phyloP scores from a whole-genome alignment of 805 yeast species.

The Tetrapisispora nanseiensis region DNA sequence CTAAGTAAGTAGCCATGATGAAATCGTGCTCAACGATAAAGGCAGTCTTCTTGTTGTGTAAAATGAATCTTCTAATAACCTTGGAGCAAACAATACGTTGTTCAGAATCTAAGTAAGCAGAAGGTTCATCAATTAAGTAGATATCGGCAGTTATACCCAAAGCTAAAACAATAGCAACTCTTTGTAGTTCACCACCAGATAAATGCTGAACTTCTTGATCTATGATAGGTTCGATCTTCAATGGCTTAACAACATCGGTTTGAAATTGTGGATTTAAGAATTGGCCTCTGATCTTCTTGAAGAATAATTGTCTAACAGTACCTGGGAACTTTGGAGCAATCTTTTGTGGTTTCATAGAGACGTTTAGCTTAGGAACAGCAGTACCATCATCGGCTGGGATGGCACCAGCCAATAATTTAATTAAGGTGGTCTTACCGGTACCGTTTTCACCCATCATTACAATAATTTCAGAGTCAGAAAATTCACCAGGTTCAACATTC shows the following conservation, averaged over 20 bases:
- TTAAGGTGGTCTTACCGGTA: conserved; percentile 97
- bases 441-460: conserved; percentile 99
- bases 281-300: conserved; percentile 89
- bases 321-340: conserved; percentile 98
- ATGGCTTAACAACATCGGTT: conserved; percentile 94
- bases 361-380: conserved; percentile 78
- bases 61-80: conserved; percentile 91
- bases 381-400: conserved; percentile 79
- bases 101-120: conserved; percentile 97
- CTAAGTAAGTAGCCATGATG: conserved; percentile 98
- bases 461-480: conserved; percentile 90
- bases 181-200: conserved; percentile 99
- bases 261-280: conserved; percentile 96
- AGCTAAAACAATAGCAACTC: conserved; percentile 95
- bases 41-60: conserved; percentile 98
- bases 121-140: conserved; percentile 95
- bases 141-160: conserved; percentile 93
- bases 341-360: conserved; percentile 98
- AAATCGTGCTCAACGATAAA: conserved; percentile 99
- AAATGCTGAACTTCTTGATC: conserved; percentile 96
- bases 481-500: conserved; percentile 74
- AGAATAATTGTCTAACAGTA: conserved; percentile 94
- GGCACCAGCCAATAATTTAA: conserved; percentile 90
- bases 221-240: conserved; percentile 83
- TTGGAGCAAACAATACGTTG: conserved; percentile 99